A percentile compares a stretch with the other conserved stretches of the same genome.
These are phyloP conservation scores for Lagerstroemia speciosa DNA, from an alignment of 345 rosid genomes.

Conservation along the genomic window DNA sequence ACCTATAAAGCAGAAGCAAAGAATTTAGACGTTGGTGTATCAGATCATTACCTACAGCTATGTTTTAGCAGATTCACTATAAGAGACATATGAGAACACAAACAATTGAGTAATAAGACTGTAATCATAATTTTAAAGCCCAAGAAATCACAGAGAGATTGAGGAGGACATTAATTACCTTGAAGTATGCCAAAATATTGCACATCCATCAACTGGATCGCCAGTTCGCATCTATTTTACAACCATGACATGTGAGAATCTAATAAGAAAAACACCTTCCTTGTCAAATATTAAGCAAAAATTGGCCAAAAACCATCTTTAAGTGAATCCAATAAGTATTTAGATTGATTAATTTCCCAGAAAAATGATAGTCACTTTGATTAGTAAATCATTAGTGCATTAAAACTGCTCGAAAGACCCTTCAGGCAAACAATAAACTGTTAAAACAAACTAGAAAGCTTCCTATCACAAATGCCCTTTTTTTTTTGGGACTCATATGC, in stretches of 20 bases:
- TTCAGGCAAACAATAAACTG: too few relatives aligned
- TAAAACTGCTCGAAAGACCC: neutral
- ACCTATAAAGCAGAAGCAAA: slow-evolving; percentile 35
- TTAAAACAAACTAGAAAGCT: neutral
- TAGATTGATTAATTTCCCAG: neutral
- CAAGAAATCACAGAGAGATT: neutral
- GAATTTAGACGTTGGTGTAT: slow-evolving; percentile 14
- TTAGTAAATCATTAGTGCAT: neutral
- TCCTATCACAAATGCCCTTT: neutral
- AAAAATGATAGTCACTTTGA: neutral
- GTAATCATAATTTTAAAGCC: too few relatives aligned
- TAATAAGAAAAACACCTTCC: neutral
- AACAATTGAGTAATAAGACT: neutral
- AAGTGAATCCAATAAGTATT: neutral
- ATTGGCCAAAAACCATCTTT: neutral
- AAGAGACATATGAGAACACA: neutral
- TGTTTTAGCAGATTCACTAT: neutral
- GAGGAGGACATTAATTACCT: slow-evolving; percentile 33
- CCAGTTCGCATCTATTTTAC: slow-evolving; percentile 88
- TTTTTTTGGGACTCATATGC: neutral
- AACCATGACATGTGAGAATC: neutral
- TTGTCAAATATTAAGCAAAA: neutral
- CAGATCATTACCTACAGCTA: neutral
- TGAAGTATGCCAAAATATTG: slow-evolving; percentile 84
- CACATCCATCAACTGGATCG: slow-evolving; percentile 90